phyloP scores from a whole-genome alignment of 2,329 filamentous ascomycete genomes.

The Ascochyta pisi region DNA sequence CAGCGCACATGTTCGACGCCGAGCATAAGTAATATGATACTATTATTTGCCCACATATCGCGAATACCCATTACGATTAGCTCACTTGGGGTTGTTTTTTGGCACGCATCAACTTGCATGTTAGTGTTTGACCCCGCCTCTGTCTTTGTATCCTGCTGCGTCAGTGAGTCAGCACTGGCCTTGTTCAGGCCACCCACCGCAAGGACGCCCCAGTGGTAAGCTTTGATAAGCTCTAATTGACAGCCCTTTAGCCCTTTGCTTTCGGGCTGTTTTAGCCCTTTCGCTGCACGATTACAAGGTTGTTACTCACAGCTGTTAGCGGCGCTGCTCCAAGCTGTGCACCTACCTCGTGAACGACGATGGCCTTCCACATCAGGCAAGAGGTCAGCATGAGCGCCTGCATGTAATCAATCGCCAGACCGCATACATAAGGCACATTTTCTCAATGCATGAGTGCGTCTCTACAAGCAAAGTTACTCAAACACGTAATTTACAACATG shows the following conservation, averaged over 20 bases:
- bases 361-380: not conserved
- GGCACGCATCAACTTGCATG: not conserved
- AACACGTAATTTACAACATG: not conserved
- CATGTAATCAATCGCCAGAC: not conserved
- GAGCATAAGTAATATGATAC: too few relatives aligned
- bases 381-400: not conserved
- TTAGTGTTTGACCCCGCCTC: not conserved
- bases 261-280: not conserved
- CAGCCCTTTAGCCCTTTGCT: conserved; percentile 10
- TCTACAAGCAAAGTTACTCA: not conserved
- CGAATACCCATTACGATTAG: not conserved
- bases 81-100: too few relatives aligned
- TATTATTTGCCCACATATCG: too few relatives aligned
- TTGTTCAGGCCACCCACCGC: not conserved
- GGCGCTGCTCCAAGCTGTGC: not conserved
- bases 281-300: not conserved
- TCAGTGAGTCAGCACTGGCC: conserved; percentile 2
- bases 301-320: not conserved
- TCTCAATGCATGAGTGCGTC: not conserved
- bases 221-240: not conserved
- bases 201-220: conserved; percentile 4
- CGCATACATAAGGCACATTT: not conserved
- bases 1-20: not conserved
- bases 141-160: not conserved
- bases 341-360: not conserved